These are phyloP conservation scores for Croton setiger DNA, from an alignment of 441 rosid species.

Conservation along the genomic window DNA sequence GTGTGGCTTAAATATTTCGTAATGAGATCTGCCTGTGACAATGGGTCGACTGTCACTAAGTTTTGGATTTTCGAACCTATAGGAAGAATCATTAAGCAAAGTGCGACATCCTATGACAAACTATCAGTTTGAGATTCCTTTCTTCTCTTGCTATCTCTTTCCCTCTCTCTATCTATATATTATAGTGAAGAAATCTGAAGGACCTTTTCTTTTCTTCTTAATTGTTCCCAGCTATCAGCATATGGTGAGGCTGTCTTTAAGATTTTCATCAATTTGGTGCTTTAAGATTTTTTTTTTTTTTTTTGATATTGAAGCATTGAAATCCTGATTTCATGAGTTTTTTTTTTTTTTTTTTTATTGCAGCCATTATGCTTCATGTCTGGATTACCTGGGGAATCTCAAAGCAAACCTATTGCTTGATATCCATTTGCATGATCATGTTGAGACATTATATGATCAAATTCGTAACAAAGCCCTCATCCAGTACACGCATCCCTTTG, in stretches of 20 bases:
- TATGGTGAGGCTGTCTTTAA: no score
- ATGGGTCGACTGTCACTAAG: neutral
- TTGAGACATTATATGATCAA: conserved; percentile 78
- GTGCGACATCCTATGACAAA: neutral
- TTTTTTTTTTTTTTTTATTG: conserved; percentile 14
- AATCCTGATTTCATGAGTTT: neutral
- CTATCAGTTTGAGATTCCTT: neutral
- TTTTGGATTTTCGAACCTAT: neutral
- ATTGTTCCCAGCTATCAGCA: no score
- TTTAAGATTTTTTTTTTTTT: neutral
- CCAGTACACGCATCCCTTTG: conserved; percentile 96
- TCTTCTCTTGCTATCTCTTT: neutral
- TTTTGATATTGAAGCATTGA: no score
- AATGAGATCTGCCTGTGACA: neutral
- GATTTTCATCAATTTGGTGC: no score
- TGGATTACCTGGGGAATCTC: conserved; percentile 86
- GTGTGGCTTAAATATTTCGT: conserved; percentile 1
- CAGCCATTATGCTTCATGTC: conserved; percentile 94
- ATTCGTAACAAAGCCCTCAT: conserved; percentile 93
- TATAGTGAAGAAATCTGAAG: no score
- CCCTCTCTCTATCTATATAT: no score
- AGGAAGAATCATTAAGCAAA: neutral
- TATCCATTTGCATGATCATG: conserved; percentile 89
- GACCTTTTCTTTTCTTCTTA: neutral
- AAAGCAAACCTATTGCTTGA: conserved; percentile 81